A percentile compares a stretch with the other conserved stretches of the same genome.
phyloP scores from a whole-genome alignment of 2,329 filamentous ascomycete genomes.

The Fusarium succisae region DNA sequence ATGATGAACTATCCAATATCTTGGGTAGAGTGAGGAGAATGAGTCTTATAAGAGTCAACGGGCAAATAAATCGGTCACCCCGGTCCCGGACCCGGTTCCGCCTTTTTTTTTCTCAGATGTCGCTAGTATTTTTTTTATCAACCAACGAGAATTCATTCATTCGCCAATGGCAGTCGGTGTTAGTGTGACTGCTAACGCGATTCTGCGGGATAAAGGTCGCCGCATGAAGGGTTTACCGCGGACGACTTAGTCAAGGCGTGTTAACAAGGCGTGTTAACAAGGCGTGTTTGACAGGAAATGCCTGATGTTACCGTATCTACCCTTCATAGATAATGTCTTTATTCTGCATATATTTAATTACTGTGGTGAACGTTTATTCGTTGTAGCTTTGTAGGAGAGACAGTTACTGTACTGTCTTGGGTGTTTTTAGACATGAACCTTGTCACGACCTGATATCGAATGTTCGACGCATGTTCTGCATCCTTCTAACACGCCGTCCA shows the following conservation, averaged over 20 bases:
- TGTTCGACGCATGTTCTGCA: constrained; percentile 36
- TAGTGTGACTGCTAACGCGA: constrained; percentile 17
- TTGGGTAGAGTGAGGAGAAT: background rate
- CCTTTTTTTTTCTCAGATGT: constrained; percentile 18
- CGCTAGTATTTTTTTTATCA: constrained; percentile 5
- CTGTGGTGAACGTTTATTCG: background rate
- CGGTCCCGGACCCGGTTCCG: constrained; percentile 33
- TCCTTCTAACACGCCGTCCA: constrained; percentile 5
- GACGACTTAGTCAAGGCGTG: background rate
- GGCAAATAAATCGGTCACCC: constrained; percentile 28
- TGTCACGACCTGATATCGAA: constrained; percentile 28
- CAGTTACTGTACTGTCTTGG: background rate
- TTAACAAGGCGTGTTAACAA: background rate
- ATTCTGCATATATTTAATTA: background rate
- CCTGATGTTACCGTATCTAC: constrained; percentile 13
- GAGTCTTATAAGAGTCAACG: constrained; percentile 22
- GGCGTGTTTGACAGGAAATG: constrained; percentile 1
- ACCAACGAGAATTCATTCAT: constrained; percentile 8
- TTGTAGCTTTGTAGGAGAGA: background rate
- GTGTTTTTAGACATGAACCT: background rate
- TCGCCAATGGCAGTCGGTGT: constrained; percentile 22
- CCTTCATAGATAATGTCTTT: background rate
- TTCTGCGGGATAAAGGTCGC: constrained; percentile 39
- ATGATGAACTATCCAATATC: background rate
- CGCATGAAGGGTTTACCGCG: constrained; percentile 2